Evolutionary conservation across 75 land plant species (phyloP).

Genomic region (Cunninghamia lanceolata): DNA sequence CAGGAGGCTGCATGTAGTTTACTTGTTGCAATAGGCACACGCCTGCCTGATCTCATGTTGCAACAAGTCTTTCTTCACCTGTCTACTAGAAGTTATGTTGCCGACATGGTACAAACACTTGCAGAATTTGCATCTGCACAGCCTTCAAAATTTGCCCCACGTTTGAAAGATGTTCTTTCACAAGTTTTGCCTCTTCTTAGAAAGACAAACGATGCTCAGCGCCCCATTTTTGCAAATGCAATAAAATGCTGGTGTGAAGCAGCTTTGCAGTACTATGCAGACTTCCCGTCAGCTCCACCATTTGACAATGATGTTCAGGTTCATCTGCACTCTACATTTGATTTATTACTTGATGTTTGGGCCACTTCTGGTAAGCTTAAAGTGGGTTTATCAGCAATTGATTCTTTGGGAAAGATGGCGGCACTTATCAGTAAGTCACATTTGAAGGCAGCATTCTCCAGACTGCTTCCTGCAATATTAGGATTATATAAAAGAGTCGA

Average conservation of each 20-base stretch:
- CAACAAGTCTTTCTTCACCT: conserved; percentile 82
- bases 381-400: conserved; percentile 29
- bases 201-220: conserved; percentile 69
- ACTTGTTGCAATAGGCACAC: conserved; percentile 85
- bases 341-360: conserved; percentile 81
- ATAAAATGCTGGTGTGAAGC: conserved; percentile 90
- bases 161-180: conserved; percentile 75
- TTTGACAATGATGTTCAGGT: conserved; percentile 77
- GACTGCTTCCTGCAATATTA: conserved; percentile 76
- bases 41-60: conserved; percentile 86
- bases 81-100: conserved; percentile 56
- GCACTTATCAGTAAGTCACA: conserved; percentile 66
- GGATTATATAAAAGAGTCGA: conserved; percentile 80
- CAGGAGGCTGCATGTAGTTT: conserved; percentile 79
- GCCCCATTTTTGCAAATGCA: conserved; percentile 87
- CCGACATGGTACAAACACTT: conserved; percentile 81
- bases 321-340: conserved; percentile 89
- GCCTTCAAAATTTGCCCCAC: conserved; percentile 82
- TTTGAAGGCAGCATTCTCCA: conserved; percentile 71
- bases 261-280: conserved; percentile 47
- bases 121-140: conserved; percentile 84
- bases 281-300: conserved; percentile 34
- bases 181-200: conserved; percentile 88
- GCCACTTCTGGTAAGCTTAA: conserved; percentile 71
- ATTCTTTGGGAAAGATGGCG: conserved; percentile 55